These are phyloP conservation scores for Platanthera zijinensis DNA, from an alignment of 106 monocot genomes.

Conservation along the genomic window DNA sequence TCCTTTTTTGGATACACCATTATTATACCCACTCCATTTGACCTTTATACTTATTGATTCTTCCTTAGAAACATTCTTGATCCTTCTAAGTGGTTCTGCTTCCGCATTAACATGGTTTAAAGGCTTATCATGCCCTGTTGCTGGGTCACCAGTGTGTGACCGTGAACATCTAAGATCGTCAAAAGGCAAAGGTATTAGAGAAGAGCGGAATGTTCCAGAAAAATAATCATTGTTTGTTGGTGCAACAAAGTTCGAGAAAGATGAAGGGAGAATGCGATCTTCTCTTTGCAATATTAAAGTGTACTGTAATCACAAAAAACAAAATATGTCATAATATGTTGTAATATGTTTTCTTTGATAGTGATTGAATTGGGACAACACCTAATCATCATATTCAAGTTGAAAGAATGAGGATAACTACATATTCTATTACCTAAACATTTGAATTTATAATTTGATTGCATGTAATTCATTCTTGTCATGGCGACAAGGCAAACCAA, in stretches of 20 bases:
- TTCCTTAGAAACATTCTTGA: conserved; percentile 2
- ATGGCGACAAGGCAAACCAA: too few species aligned
- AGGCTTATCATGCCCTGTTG: conserved; percentile 22
- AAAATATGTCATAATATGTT: background rate
- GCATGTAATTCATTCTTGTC: too few species aligned
- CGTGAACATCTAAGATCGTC: conserved; percentile 51
- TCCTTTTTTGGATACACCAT: conserved; percentile 16
- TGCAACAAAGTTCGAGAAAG: conserved; percentile 3
- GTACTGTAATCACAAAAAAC: conserved; percentile 25
- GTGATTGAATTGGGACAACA: too few species aligned
- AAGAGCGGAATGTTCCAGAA: conserved; percentile 34
- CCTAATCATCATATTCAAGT: too few species aligned
- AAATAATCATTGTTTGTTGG: conserved; percentile 20
- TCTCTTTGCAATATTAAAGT: conserved; percentile 32
- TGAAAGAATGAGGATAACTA: too few species aligned
- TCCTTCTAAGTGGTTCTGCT: conserved; percentile 24
- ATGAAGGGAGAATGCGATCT: conserved; percentile 19
- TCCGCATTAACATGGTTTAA: conserved; percentile 34
- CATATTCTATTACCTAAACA: too few species aligned
- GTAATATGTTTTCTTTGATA: background rate
- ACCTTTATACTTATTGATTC: conserved; percentile 9
- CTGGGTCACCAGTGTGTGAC: conserved; percentile 11
- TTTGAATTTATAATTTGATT: too few species aligned
- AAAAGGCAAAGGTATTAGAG: conserved; percentile 59
- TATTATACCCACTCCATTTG: conserved; percentile 14